Evolutionary conservation across 2,329 filamentous ascomycete genomes (phyloP), one percentile per base, ranked within the genome.

Genomic region (Anthostomella pinea): DNA sequence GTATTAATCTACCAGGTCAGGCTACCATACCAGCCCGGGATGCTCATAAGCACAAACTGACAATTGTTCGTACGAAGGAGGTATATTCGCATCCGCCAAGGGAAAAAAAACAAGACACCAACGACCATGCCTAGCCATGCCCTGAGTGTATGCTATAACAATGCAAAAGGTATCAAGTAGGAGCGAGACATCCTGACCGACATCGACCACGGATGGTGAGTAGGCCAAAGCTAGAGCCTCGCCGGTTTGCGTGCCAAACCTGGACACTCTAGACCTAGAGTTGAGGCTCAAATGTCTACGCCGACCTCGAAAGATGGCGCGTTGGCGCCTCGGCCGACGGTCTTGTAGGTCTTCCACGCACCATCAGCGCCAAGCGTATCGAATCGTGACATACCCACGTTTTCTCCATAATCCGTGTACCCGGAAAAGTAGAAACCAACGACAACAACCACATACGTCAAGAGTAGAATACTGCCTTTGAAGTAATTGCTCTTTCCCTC

Each of bases 401-500:
- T 54, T 40, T 67, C 66, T 28, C 59, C 54, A 9, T 51, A 51
- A 8, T 68, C 62, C 10, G 69, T 69, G 51, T 59, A 79, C 18
- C 78, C 71, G 34, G 87, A 88, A 41, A 95, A 85, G 66, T 88
- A 97, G 69, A 94, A 98, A 2, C 93, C 93, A 28, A 87, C 79
- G 18, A 96, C 71, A 31, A 98, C 88, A 18, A 97, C 93, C 16
- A 97, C 65, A 61, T 98, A 98, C 21, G 87, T 93, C 33, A 98
- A 70, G 46, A 97, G 81, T 34, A 98, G 73, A 52, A 97, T 96
- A 48, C 87, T 95, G 33, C 93, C 93, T 70, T 98, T 98, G 79
- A 98, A 98, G 66, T 98, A 98, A 65, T 98, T 98, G 71, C 90
- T 97, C 79, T 98, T 98, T 25, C 93, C 93, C 67, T 98, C 93